phyloP scores from a whole-genome alignment of 129 eudicot genomes.

The Ambrosia artemisiifolia region DNA sequence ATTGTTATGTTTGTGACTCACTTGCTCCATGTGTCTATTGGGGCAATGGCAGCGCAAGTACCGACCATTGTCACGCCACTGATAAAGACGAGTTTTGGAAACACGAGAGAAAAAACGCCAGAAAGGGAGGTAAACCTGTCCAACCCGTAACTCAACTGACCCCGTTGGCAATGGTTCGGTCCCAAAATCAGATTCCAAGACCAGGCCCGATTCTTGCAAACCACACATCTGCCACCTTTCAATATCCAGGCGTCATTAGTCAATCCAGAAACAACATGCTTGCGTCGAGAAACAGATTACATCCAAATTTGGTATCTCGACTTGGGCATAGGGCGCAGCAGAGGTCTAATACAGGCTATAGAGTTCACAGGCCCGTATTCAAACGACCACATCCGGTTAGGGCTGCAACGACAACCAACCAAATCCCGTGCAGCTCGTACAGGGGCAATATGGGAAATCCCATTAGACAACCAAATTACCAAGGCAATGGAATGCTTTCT shows the following conservation, averaged over 20 bases:
- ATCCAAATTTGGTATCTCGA: constrained; percentile 31
- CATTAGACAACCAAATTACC: constrained; percentile 12
- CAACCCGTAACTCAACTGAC: constrained; percentile 1
- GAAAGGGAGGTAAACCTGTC: constrained; percentile 26
- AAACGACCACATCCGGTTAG: constrained; percentile 32
- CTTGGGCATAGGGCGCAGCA: constrained; percentile 18
- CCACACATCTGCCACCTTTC: constrained; percentile 21
- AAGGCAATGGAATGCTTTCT: constrained; percentile 8
- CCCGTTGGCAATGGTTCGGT: constrained; percentile 4
- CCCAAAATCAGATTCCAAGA: constrained; percentile 22
- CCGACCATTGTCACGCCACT: constrained; percentile 39
- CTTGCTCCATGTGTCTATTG: constrained; percentile 40
- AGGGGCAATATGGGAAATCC: constrained; percentile 23
- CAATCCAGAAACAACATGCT: constrained; percentile 35
- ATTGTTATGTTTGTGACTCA: constrained; percentile 45
- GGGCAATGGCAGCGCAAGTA: constrained; percentile 34
- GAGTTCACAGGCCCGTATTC: constrained; percentile 22
- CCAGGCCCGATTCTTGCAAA: constrained; percentile 26
- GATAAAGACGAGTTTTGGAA: constrained; percentile 35
- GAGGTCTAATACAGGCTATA: constrained; percentile 17
- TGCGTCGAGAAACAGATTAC: constrained; percentile 39
- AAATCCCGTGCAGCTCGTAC: not conserved
- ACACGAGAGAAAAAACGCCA: constrained; percentile 23
- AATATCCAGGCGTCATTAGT: constrained; percentile 11
- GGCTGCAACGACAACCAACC: constrained; percentile 20